Conservation (phyloP, 441 rosid species). For the Adansonia grandidieri region DNA sequence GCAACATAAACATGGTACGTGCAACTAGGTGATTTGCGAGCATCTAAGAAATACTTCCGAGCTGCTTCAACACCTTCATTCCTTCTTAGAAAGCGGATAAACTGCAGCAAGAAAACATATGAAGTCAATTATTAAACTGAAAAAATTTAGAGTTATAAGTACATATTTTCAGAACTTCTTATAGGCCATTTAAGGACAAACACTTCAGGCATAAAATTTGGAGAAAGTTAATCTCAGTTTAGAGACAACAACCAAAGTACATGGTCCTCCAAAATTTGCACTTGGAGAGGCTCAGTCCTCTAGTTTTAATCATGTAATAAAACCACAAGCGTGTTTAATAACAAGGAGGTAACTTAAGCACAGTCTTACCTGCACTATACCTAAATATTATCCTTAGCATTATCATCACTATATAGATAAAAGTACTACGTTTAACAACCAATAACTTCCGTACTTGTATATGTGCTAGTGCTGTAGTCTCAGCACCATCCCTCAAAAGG, state of each 20-base stretch:
- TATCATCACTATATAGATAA: not conserved
- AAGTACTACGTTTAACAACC: constrained; percentile 18
- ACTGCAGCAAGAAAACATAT: constrained; percentile 51
- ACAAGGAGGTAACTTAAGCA: not conserved
- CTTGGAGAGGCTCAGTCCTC: not conserved
- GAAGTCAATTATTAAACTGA: constrained; percentile 4
- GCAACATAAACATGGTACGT: constrained; percentile 95
- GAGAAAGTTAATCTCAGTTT: not conserved
- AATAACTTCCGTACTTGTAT: constrained; percentile 66
- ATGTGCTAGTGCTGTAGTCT: constrained; percentile 76
- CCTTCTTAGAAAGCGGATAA: constrained; percentile 86
- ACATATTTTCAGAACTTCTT: not conserved
- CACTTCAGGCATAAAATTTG: not conserved
- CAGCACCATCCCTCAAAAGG: constrained; percentile 62
- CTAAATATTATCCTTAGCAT: constrained; percentile 9
- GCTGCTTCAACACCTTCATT: constrained; percentile 96
- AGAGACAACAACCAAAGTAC: not conserved
- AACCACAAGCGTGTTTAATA: not conserved
- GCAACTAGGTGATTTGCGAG: constrained; percentile 84
- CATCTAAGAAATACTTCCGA: constrained; percentile 92
- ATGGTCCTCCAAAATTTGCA: not conserved
- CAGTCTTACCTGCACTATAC: not conserved
- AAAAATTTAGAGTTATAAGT: not conserved
- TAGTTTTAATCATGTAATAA: constrained; percentile 2
- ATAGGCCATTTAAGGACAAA: not conserved